phyloP scores from a whole-genome alignment of 164 flowering plant genomes.

The Dillenia turbinata region DNA sequence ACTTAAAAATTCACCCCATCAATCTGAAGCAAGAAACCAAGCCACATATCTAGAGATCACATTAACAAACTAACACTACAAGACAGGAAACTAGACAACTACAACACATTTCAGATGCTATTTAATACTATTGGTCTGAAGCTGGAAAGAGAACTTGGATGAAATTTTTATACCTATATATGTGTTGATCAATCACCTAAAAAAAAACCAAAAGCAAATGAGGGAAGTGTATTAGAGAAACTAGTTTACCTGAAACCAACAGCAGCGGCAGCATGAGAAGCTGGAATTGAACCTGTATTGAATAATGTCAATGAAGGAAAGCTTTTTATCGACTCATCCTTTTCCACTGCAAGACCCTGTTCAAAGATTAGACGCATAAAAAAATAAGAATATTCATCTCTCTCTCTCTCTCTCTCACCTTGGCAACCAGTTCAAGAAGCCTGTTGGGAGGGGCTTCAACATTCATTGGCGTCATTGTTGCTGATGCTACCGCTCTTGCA shows the following conservation, averaged over 20 bases:
- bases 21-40: too few relatives aligned
- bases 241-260: conserved; percentile 62
- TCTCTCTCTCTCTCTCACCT: conserved; percentile 37
- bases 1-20: too few relatives aligned
- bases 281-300: conserved; percentile 52
- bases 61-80: too few relatives aligned
- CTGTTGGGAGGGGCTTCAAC: conserved; percentile 60
- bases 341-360: conserved; percentile 96
- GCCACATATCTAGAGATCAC: too few relatives aligned
- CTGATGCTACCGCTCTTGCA: conserved; percentile 77
- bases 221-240: not conserved
- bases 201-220: not conserved
- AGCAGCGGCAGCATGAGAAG: conserved; percentile 37
- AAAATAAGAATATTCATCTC: not conserved
- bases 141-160: too few relatives aligned
- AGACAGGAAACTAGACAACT: too few relatives aligned
- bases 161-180: too few relatives aligned
- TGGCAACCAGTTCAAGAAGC: conserved; percentile 74
- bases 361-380: conserved; percentile 30
- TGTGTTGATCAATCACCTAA: too few relatives aligned
- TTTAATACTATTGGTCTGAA: too few relatives aligned
- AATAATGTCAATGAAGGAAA: conserved; percentile 34
- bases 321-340: conserved; percentile 51
- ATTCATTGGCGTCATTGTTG: conserved; percentile 81
- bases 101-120: too few relatives aligned